These are phyloP conservation scores for Madurella fahalii DNA, from an alignment of 2,329 filamentous ascomycete genomes.

Conservation along the genomic window DNA sequence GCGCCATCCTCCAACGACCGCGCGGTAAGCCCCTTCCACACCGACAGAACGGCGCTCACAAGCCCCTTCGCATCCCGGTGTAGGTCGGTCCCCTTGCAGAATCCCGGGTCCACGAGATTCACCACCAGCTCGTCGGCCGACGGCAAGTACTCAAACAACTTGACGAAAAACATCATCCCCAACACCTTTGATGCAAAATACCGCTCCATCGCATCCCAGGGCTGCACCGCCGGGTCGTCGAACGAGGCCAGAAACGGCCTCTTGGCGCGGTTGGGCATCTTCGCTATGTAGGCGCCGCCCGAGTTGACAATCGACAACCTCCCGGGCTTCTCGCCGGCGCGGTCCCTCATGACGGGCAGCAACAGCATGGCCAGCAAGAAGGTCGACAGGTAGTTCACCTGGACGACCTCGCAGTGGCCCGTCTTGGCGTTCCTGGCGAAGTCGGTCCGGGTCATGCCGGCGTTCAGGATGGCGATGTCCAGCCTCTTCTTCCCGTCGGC, in stretches of 20 bases:
- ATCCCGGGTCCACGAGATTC: not conserved
- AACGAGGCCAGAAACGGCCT: not conserved
- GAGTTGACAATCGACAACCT: not conserved
- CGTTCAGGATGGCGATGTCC: conserved; percentile 45
- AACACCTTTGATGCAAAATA: not conserved
- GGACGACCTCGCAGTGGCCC: not conserved
- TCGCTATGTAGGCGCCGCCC: not conserved
- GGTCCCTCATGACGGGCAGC: not conserved
- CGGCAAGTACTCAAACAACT: not conserved
- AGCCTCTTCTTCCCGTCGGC: conserved; percentile 26
- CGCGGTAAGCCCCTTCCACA: conserved; percentile 27
- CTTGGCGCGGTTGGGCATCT: not conserved
- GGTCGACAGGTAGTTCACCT: conserved; percentile 8
- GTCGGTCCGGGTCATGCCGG: conserved; percentile 30
- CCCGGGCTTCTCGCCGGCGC: not conserved
- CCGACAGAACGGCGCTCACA: conserved; percentile 16
- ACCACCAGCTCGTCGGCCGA: not conserved
- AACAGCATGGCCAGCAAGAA: conserved; percentile 1
- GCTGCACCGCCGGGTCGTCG: not conserved
- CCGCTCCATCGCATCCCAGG: not conserved
- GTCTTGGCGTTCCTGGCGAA: not conserved
- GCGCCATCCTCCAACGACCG: conserved; percentile 38
- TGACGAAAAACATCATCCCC: not conserved
- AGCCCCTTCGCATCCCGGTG: conserved; percentile 29
- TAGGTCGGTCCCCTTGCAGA: conserved; percentile 29